A percentile compares a stretch with the other conserved stretches of the same genome.
Conservation (phyloP, 2,329 filamentous ascomycete species). For the Trichophyton schoenleinii region DNA sequence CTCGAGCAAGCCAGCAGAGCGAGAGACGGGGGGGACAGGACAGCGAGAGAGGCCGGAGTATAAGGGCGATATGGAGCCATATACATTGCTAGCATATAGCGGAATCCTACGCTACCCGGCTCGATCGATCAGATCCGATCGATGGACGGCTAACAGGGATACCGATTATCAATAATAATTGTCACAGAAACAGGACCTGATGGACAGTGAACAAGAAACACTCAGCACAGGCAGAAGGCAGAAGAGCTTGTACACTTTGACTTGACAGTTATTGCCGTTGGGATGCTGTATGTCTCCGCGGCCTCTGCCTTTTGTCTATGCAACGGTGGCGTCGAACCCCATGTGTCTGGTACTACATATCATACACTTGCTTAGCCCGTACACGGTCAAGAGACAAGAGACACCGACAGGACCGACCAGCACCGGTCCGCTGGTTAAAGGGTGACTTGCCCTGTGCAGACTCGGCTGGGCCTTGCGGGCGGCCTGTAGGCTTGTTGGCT, state of each 20-base stretch:
- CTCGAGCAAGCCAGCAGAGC: neutral
- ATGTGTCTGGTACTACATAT: neutral
- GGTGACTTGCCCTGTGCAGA: neutral
- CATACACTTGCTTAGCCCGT: neutral
- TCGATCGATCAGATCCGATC: conserved; percentile 1
- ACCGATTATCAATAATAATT: conserved; percentile 3
- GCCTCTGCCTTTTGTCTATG: neutral
- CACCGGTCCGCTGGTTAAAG: neutral
- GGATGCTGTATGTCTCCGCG: neutral
- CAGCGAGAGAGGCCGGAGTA: neutral
- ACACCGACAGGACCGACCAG: neutral
- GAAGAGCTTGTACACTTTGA: neutral
- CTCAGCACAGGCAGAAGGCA: no score
- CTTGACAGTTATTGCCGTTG: neutral
- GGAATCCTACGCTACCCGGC: conserved; percentile 1
- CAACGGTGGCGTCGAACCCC: neutral
- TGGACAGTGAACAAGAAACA: neutral
- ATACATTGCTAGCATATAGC: neutral
- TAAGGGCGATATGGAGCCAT: no score
- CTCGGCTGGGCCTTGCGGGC: neutral
- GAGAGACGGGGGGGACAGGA: neutral
- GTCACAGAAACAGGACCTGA: neutral
- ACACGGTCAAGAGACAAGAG: neutral
- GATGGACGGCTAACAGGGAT: neutral
- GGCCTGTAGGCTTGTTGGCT: neutral